Evolutionary conservation across 768 basidiomycete species (phyloP).

Genomic region (Chalciporus sphaerocephalus): DNA sequence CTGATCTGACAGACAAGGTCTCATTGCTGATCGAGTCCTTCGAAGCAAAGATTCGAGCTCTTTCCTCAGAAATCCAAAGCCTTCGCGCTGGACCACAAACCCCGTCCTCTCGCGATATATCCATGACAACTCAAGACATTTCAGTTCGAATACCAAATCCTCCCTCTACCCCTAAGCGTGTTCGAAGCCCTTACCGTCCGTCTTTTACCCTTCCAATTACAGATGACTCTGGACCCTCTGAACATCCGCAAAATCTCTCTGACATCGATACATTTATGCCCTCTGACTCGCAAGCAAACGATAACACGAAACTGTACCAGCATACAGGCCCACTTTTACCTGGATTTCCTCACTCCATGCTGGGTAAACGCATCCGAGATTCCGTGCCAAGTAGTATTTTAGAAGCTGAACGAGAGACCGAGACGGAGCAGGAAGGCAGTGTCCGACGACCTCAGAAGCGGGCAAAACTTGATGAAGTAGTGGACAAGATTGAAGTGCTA

Average conservation of each 20-base stretch:
- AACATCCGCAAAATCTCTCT: constrained; percentile 19
- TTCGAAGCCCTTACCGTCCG: constrained; percentile 27
- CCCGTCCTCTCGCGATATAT: constrained; percentile 9
- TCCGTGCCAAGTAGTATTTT: constrained; percentile 41
- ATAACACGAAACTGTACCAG: constrained; percentile 10
- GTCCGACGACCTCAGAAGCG: constrained; percentile 54
- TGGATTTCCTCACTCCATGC: constrained; percentile 41
- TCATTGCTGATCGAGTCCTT: constrained; percentile 28
- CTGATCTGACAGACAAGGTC: constrained; percentile 30
- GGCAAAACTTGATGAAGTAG: constrained; percentile 33
- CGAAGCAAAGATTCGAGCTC: constrained; percentile 36
- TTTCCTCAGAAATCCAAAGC: constrained; percentile 33
- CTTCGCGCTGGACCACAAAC: constrained; percentile 22
- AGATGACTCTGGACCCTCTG: constrained; percentile 18
- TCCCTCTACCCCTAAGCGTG: constrained; percentile 33
- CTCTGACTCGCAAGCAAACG: constrained; percentile 6
- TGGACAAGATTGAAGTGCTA: constrained; percentile 19
- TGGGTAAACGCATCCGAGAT: constrained; percentile 68
- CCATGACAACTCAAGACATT: constrained; percentile 11
- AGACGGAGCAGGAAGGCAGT: constrained; percentile 36
- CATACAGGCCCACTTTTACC: constrained; percentile 25
- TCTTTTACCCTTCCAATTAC: constrained; percentile 18
- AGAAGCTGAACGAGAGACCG: constrained; percentile 40
- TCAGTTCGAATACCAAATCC: constrained; percentile 26
- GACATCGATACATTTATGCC: constrained; percentile 13